These are phyloP conservation scores for Oropetium thomaeum DNA, from an alignment of 176 grass and related monocot genomes.

Conservation along the genomic window DNA sequence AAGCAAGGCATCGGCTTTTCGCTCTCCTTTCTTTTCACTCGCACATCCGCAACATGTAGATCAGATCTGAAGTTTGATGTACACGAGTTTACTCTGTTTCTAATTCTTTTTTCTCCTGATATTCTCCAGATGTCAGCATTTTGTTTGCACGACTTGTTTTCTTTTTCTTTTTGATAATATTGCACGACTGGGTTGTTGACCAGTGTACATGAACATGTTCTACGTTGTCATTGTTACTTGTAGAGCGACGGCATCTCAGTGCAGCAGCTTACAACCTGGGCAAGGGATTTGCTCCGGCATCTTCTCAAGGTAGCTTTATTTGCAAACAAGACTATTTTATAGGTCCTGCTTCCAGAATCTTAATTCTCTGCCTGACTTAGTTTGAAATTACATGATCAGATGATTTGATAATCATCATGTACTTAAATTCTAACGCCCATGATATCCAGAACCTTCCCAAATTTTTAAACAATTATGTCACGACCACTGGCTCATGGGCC, in stretches of 20 bases:
- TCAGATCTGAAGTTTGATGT: background rate
- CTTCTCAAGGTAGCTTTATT: background rate
- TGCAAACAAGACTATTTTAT: background rate
- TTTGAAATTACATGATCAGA: background rate
- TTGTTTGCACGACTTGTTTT: background rate
- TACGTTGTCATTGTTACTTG: background rate
- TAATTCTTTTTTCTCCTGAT: too few relatives aligned
- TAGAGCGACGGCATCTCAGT: background rate
- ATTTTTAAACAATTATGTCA: too few relatives aligned
- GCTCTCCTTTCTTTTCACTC: background rate
- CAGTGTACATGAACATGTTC: background rate
- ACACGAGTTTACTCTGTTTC: background rate
- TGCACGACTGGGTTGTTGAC: background rate
- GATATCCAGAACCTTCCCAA: slow-evolving; percentile 26
- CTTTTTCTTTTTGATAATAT: too few relatives aligned
- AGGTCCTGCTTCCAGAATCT: background rate
- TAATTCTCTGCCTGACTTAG: too few relatives aligned
- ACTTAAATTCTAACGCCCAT: background rate
- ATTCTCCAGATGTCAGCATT: background rate
- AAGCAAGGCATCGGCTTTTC: slow-evolving; percentile 21
- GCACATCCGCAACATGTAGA: background rate
- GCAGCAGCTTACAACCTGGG: background rate
- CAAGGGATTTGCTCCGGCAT: background rate
- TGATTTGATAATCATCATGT: background rate
- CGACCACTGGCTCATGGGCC: background rate